Percentiles rank a stretch among this genome's conserved stretches.
Evolutionary conservation across 129 eudicot species (phyloP).

Genomic region (Solidago caesia): DNA sequence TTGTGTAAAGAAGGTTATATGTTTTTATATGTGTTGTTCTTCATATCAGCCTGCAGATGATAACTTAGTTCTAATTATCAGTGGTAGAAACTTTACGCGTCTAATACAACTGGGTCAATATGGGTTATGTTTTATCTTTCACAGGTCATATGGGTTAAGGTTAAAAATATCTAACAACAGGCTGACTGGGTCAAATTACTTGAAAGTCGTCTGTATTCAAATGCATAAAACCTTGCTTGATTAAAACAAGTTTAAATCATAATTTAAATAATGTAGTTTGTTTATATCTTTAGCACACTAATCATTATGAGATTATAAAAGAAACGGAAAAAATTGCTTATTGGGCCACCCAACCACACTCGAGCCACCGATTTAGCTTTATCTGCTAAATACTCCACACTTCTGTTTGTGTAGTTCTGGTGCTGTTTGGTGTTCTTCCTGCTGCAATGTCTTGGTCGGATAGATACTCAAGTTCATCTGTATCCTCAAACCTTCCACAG

Average conservation of each 20-base stretch:
- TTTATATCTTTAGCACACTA: background rate
- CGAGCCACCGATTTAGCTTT: background rate
- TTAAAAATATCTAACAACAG: background rate
- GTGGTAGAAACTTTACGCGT: background rate
- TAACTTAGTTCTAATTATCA: too few species aligned
- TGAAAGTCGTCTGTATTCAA: background rate
- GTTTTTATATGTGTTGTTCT: too few species aligned
- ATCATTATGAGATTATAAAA: background rate
- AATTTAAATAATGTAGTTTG: background rate
- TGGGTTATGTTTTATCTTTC: background rate
- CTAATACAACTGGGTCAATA: background rate
- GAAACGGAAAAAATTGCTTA: background rate
- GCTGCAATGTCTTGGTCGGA: constrained; percentile 98
- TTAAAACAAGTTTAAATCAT: background rate
- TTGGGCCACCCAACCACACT: background rate
- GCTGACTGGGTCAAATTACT: background rate
- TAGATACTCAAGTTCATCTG: constrained; percentile 51
- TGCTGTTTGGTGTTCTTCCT: constrained; percentile 91
- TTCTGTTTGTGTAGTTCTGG: constrained; percentile 55
- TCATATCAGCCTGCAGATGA: too few species aligned
- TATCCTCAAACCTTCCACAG: constrained; percentile 40
- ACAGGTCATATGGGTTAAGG: background rate
- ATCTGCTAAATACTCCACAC: background rate
- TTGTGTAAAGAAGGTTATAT: too few species aligned
- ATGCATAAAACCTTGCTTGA: background rate